phyloP scores from a whole-genome alignment of 2,329 filamentous ascomycete species.

The Fusarium sp. region DNA sequence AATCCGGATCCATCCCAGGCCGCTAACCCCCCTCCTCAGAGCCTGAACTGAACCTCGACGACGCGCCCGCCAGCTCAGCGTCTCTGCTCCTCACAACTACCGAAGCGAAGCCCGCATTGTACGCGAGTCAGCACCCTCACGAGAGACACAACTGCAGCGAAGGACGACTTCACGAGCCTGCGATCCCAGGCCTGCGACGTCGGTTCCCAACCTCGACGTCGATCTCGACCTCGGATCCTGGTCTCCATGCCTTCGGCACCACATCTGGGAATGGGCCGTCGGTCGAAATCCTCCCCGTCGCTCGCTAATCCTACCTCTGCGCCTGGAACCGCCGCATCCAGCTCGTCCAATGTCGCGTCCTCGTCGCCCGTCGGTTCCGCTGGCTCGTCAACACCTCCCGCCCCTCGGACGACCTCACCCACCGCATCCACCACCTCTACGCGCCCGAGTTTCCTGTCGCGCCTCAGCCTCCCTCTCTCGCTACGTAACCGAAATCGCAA shows the following conservation, averaged over 20 bases:
- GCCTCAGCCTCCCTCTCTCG: constrained; percentile 63
- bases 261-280: constrained; percentile 46
- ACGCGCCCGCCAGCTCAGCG: constrained; percentile 26
- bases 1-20: constrained; percentile 3
- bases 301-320: constrained; percentile 57
- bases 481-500: constrained; percentile 69
- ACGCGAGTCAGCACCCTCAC: constrained; percentile 23
- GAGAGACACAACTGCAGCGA: constrained; percentile 20
- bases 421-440: constrained; percentile 41
- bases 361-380: constrained; percentile 48
- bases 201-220: constrained; percentile 31
- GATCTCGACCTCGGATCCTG: constrained; percentile 40
- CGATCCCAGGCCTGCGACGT: constrained; percentile 37
- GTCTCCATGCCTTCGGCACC: constrained; percentile 44
- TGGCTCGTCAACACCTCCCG: constrained; percentile 49
- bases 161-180: constrained; percentile 25
- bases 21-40: constrained; percentile 25
- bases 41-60: constrained; percentile 23
- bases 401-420: constrained; percentile 36
- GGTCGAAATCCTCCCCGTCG: constrained; percentile 43
- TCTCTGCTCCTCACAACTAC: constrained; percentile 24
- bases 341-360: constrained; percentile 55
- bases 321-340: constrained; percentile 46
- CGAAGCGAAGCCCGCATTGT: constrained; percentile 14
- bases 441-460: constrained; percentile 61